Evolutionary conservation across 2,329 filamentous ascomycete genomes (phyloP).

Genomic region (Ceratocystiopsis minuta): DNA sequence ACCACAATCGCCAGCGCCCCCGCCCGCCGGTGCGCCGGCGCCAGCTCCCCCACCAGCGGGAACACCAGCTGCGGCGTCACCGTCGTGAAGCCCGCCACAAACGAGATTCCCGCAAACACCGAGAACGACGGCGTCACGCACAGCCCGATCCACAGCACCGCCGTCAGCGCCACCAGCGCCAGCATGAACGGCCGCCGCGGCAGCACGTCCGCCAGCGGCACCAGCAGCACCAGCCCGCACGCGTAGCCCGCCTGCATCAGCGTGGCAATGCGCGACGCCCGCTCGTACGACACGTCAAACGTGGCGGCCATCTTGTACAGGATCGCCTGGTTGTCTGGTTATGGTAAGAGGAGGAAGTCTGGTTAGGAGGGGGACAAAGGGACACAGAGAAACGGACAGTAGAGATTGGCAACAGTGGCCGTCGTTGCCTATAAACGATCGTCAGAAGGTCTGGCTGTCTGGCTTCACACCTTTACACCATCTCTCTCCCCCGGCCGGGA

Average conservation of each 20-base stretch:
- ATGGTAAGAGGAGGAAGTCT: not conserved
- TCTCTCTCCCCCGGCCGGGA: too few species aligned
- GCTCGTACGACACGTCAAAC: conserved; percentile 53
- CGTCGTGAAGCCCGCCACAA: conserved; percentile 57
- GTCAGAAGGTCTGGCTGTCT: not conserved
- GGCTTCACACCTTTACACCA: too few species aligned
- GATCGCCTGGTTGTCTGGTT: conserved; percentile 51
- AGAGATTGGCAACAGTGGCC: conserved; percentile 63
- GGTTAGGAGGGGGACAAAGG: not conserved
- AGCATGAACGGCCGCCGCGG: conserved; percentile 53
- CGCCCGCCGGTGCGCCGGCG: conserved; percentile 48
- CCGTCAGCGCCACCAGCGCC: conserved; percentile 46
- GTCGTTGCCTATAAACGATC: conserved; percentile 27
- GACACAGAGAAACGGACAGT: conserved; percentile 17
- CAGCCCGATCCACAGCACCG: conserved; percentile 52
- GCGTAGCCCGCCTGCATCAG: conserved; percentile 69
- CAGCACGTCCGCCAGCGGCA: conserved; percentile 56
- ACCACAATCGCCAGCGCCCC: conserved; percentile 56
- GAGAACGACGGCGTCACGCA: conserved; percentile 48
- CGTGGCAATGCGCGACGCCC: conserved; percentile 50
- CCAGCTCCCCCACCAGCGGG: conserved; percentile 62
- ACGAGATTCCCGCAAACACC: conserved; percentile 52
- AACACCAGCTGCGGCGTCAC: conserved; percentile 70
- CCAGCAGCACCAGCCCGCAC: conserved; percentile 52
- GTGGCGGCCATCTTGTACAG: conserved; percentile 55